Evolutionary conservation across 1,284 basidiomycete species (phyloP).

Genomic region (Trametes hirsuta): DNA sequence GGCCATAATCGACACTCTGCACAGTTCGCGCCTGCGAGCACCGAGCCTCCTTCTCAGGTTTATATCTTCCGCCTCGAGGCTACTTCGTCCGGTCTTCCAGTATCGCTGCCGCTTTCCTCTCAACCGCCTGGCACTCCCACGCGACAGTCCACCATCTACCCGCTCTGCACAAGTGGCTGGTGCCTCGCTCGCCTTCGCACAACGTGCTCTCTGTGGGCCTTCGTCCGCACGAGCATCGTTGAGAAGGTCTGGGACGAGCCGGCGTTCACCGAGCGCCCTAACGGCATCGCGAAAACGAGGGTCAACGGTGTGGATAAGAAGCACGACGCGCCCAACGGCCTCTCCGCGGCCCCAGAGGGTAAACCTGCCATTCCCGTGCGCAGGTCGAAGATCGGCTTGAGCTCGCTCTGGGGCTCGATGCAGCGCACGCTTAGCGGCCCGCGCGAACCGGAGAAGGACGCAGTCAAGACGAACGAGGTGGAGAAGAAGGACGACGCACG

Average conservation of each 20-base stretch:
- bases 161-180: constrained; percentile 78
- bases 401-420: constrained; percentile 40
- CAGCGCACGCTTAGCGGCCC: constrained; percentile 34
- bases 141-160: constrained; percentile 49
- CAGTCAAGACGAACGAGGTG: constrained; percentile 12
- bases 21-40: constrained; percentile 36
- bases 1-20: constrained; percentile 22
- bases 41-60: constrained; percentile 43
- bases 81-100: constrained; percentile 34
- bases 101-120: constrained; percentile 30
- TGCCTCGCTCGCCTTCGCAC: constrained; percentile 78
- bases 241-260: constrained; percentile 85
- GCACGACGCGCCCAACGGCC: constrained; percentile 19
- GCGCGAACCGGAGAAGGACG: constrained; percentile 17
- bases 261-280: constrained; percentile 40
- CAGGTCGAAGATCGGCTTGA: constrained; percentile 35
- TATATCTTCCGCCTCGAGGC: constrained; percentile 63
- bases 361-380: constrained; percentile 37
- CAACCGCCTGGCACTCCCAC: constrained; percentile 28
- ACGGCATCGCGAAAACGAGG: constrained; percentile 19
- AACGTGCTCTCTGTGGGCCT: constrained; percentile 93
- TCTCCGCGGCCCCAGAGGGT: constrained; percentile 2
- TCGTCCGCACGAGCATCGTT: constrained; percentile 80
- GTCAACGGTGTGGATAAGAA: constrained; percentile 26
- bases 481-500: constrained; percentile 18